Conservation (phyloP, 108 stramenopile genomes). For the Nitzschia sp. region DNA sequence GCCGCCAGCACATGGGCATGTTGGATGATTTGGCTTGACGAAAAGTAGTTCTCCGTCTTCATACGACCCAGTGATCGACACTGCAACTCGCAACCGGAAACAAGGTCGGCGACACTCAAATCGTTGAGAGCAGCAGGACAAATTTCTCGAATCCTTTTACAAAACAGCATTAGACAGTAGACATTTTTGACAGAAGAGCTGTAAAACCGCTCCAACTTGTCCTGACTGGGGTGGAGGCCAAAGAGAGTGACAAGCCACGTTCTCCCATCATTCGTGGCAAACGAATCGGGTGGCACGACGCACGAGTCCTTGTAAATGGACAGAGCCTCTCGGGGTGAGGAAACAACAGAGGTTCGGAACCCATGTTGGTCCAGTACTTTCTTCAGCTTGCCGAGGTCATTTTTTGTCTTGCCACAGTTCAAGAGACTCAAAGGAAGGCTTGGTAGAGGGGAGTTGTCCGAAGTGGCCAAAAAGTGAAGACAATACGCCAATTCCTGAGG, state of each 20-base stretch:
- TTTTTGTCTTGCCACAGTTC: background rate
- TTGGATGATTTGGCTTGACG: conserved; percentile 8
- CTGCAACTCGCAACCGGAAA: conserved; percentile 1
- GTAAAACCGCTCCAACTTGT: conserved; percentile 34
- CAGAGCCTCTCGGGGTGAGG: conserved; percentile 49
- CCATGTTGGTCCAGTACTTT: conserved; percentile 33
- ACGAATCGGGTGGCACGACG: background rate
- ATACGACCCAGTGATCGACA: conserved; percentile 19
- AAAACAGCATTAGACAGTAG: conserved; percentile 46
- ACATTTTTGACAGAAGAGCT: conserved; percentile 13
- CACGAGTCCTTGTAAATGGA: conserved; percentile 56
- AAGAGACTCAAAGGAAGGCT: conserved; percentile 4
- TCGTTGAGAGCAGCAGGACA: conserved; percentile 3
- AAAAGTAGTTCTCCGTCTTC: conserved; percentile 4
- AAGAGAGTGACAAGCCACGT: conserved; percentile 42
- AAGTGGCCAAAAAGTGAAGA: background rate
- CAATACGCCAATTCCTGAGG: conserved; percentile 5
- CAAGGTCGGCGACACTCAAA: background rate
- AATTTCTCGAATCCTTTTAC: conserved; percentile 29
- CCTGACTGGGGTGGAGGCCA: conserved; percentile 57
- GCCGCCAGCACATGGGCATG: conserved; percentile 10
- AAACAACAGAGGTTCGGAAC: conserved; percentile 56
- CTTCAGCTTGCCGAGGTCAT: conserved; percentile 17
- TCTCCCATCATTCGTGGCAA: conserved; percentile 32
- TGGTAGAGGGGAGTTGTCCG: background rate